Percentiles rank a stretch among this genome's conserved stretches.
Conservation (phyloP, 345 rosid genomes). For the Moringa oleifera region DNA sequence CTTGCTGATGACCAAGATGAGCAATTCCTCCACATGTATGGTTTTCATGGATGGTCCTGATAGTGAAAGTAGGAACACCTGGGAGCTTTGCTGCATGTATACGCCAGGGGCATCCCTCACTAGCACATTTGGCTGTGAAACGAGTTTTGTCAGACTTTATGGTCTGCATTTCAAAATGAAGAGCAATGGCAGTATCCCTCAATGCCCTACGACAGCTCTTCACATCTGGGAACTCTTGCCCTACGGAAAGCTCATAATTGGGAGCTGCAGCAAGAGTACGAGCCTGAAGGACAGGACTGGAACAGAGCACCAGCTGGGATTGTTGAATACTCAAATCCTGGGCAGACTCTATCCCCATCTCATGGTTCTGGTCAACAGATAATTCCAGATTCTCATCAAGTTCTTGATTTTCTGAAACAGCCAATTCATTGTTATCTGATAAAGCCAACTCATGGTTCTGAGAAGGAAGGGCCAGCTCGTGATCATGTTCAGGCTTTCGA, state of each 20-base stretch:
- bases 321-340: conserved; percentile 37
- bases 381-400: conserved; percentile 58
- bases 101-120: conserved; percentile 96
- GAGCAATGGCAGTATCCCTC: conserved; percentile 94
- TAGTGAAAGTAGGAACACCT: conserved; percentile 94
- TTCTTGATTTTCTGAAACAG: conserved; percentile 64
- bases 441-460: conserved; percentile 39
- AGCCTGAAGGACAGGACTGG: conserved; percentile 56
- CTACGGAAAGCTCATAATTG: conserved; percentile 63
- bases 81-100: conserved; percentile 98
- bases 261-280: conserved; percentile 48
- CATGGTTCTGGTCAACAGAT: conserved; percentile 52
- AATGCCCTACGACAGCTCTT: conserved; percentile 93
- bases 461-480: conserved; percentile 24
- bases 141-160: conserved; percentile 98
- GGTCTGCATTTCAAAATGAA: conserved; percentile 96
- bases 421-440: conserved; percentile 51
- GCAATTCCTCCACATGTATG: conserved; percentile 91
- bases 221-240: conserved; percentile 97
- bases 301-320: conserved; percentile 36
- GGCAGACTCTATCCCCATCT: conserved; percentile 44
- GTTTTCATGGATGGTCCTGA: conserved; percentile 80
- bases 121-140: conserved; percentile 97
- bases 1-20: conserved; percentile 98
- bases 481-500: conserved; percentile 30